Conservation (phyloP, 495 filamentous ascomycete species). For the Xylaria venustula region DNA sequence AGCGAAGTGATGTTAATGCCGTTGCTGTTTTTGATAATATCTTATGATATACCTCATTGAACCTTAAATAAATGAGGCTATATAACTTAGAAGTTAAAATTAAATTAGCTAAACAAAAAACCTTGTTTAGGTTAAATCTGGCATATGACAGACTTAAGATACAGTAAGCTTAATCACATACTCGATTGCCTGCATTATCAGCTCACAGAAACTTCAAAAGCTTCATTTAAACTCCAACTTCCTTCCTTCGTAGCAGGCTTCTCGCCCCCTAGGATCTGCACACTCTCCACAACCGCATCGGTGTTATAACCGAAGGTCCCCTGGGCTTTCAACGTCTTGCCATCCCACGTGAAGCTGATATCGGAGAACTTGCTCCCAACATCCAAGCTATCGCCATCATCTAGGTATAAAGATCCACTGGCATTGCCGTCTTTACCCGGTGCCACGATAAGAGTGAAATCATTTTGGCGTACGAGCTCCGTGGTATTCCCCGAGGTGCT, state of each 20-base stretch:
- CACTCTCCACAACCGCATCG: slow-evolving; percentile 48
- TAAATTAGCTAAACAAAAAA: too few species aligned
- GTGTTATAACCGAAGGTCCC: slow-evolving; percentile 50
- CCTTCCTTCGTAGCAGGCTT: slow-evolving; percentile 12
- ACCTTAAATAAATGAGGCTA: too few species aligned
- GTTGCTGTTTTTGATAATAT: too few species aligned
- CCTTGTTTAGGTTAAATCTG: too few species aligned
- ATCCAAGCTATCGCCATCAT: slow-evolving; percentile 58
- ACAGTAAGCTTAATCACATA: too few species aligned
- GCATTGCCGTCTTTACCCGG: slow-evolving; percentile 46
- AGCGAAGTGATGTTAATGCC: too few species aligned
- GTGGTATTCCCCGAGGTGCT: slow-evolving; percentile 67
- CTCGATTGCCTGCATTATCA: background rate
- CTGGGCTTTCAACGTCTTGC: slow-evolving; percentile 42
- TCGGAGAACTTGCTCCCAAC: slow-evolving; percentile 45
- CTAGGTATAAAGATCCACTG: slow-evolving; percentile 53
- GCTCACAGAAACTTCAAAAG: slow-evolving; percentile 15
- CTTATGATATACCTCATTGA: too few species aligned
- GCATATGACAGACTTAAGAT: too few species aligned
- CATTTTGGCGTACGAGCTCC: slow-evolving; percentile 57
- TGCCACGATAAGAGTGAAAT: slow-evolving; percentile 69
- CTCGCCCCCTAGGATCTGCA: slow-evolving; percentile 45
- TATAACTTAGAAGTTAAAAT: too few species aligned
- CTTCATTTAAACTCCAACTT: slow-evolving; percentile 15
- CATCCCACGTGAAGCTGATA: slow-evolving; percentile 48